phyloP scores from a whole-genome alignment of 1,284 basidiomycete genomes.

The Ustilago sp. region DNA sequence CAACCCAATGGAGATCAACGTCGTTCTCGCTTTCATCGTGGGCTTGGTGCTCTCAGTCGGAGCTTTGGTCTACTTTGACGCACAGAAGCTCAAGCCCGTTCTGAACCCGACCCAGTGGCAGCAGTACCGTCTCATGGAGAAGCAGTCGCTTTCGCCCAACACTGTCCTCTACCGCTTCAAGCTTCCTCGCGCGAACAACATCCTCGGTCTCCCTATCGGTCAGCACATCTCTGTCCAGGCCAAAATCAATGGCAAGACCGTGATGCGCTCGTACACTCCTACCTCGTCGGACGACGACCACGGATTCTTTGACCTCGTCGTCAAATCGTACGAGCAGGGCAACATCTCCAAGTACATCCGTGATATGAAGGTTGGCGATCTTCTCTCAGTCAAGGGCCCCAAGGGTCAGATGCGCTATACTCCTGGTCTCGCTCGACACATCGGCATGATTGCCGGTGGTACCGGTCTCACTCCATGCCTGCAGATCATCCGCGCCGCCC shows the following conservation, averaged over 20 bases:
- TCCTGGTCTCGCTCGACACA: conserved; percentile 70
- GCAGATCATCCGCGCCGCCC: conserved; percentile 89
- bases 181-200: conserved; percentile 79
- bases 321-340: conserved; percentile 98
- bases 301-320: conserved; percentile 93
- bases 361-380: conserved; percentile 77
- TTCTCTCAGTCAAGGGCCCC: conserved; percentile 89
- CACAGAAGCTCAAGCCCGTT: conserved; percentile 72
- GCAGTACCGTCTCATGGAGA: conserved; percentile 83
- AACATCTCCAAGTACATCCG: conserved; percentile 88
- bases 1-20: conserved; percentile 62
- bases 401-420: conserved; percentile 80
- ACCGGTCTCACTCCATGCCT: conserved; percentile 87
- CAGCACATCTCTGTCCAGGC: conserved; percentile 95
- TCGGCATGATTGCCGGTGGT: conserved; percentile 95
- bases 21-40: conserved; percentile 59
- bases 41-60: conserved; percentile 54
- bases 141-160: conserved; percentile 90
- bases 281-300: conserved; percentile 90
- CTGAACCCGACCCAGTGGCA: conserved; percentile 83
- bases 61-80: conserved; percentile 58
- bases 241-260: conserved; percentile 87
- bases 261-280: conserved; percentile 93
- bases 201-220: conserved; percentile 92
- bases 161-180: conserved; percentile 94